Percentiles rank a stretch among this genome's conserved stretches.
These are phyloP conservation scores for Cladosporium sp. DNA, from an alignment of 2,329 filamentous ascomycete genomes.

Conservation along the genomic window DNA sequence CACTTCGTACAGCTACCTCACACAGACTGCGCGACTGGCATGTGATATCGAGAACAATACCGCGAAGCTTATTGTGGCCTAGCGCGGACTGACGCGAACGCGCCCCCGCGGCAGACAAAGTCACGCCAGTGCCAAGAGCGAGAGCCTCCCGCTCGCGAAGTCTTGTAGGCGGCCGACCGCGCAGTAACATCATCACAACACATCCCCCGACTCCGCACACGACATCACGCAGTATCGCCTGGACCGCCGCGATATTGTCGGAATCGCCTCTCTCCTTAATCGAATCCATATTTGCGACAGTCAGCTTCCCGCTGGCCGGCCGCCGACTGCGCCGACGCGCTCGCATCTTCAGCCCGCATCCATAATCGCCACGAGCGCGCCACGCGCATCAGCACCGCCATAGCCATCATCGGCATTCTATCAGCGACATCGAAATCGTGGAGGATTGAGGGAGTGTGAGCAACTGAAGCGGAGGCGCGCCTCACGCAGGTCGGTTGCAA, in stretches of 20 bases:
- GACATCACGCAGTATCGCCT: slow-evolving; percentile 22
- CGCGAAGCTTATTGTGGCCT: not conserved
- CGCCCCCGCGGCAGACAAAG: too few species aligned
- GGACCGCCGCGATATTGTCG: slow-evolving; percentile 25
- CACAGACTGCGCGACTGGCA: not conserved
- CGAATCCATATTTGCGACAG: slow-evolving; percentile 5
- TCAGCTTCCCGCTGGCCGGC: slow-evolving; percentile 26
- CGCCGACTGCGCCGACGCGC: slow-evolving; percentile 21
- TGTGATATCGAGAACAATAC: not conserved
- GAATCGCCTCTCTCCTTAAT: slow-evolving; percentile 13
- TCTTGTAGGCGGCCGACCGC: not conserved
- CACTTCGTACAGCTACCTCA: not conserved
- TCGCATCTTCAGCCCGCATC: slow-evolving; percentile 6
- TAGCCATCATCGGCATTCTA: slow-evolving; percentile 15
- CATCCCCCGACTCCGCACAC: slow-evolving; percentile 14
- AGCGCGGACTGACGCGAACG: too few species aligned
- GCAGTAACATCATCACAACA: slow-evolving; percentile 11
- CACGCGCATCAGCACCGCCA: slow-evolving; percentile 22
- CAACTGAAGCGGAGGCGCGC: slow-evolving; percentile 22
- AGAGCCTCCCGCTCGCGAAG: not conserved
- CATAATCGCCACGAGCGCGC: slow-evolving; percentile 17
- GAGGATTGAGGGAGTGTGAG: slow-evolving; percentile 14
- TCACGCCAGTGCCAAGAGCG: too few species aligned
- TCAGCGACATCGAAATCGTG: slow-evolving; percentile 13
- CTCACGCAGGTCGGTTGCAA: slow-evolving; percentile 24